These are phyloP conservation scores for Mitragyna speciosa DNA, from an alignment of 257 asterid species.

Conservation along the genomic window DNA sequence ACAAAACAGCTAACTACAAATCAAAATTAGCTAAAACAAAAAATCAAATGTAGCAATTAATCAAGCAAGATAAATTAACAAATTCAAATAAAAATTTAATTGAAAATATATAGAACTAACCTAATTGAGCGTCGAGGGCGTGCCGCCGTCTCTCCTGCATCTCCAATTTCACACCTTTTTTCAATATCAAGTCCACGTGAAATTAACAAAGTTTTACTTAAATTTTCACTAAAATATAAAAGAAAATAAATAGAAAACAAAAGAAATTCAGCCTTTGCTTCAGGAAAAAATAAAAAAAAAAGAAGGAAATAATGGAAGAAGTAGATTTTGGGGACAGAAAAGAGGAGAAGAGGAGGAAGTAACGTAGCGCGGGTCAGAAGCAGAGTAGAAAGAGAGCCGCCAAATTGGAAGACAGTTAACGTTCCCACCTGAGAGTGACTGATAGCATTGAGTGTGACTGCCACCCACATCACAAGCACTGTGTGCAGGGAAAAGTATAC, in stretches of 20 bases:
- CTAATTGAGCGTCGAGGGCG: conserved; percentile 38
- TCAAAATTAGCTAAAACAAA: background rate
- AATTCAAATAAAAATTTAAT: background rate
- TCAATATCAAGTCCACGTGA: conserved; percentile 1
- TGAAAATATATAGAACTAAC: conserved; percentile 7
- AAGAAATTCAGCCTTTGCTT: background rate
- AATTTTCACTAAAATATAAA: background rate
- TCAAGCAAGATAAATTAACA: background rate
- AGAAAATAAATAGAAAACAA: background rate
- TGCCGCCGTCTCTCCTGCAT: conserved; percentile 38
- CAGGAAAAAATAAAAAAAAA: background rate
- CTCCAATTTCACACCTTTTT: background rate
- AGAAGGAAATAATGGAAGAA: background rate
- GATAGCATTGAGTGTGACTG: too few relatives aligned
- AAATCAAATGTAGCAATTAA: background rate
- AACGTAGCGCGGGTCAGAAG: conserved; percentile 31
- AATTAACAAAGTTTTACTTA: background rate
- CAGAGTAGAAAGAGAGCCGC: conserved; percentile 50
- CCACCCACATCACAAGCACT: background rate
- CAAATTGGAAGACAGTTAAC: conserved; percentile 62
- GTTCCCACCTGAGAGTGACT: conserved; percentile 31
- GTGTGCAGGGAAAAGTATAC: too few relatives aligned
- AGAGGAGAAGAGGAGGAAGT: conserved; percentile 30
- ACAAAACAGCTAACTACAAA: background rate
- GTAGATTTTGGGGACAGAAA: background rate